phyloP scores from a whole-genome alignment of 176 grass and related monocot genomes.

The Tillandsia leiboldiana region DNA sequence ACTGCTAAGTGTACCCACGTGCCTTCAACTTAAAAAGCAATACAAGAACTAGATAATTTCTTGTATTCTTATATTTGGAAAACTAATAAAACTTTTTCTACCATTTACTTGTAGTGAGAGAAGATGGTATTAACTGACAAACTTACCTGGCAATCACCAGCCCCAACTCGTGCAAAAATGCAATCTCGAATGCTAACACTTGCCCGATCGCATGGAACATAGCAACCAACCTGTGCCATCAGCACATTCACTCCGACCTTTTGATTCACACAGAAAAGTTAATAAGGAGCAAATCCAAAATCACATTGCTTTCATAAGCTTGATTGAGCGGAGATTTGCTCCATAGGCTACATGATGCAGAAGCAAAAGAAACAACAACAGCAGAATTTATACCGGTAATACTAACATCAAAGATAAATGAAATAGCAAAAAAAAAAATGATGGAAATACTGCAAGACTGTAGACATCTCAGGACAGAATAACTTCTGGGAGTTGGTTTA shows the following conservation, averaged over 20 bases:
- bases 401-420: neutral
- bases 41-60: neutral
- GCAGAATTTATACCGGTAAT: neutral
- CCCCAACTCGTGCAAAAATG: conserved; percentile 99
- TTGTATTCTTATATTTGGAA: neutral
- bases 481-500: too few species aligned
- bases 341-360: conserved; percentile 9
- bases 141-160: conserved; percentile 97
- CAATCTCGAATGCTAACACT: conserved; percentile 88
- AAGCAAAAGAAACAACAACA: conserved; percentile 17
- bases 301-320: neutral
- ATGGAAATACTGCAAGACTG: too few species aligned
- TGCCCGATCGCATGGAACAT: conserved; percentile 79
- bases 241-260: conserved; percentile 89
- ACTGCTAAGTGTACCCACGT: neutral
- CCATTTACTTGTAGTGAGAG: neutral
- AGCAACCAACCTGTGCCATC: conserved; percentile 97
- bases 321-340: neutral
- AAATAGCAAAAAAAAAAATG: too few species aligned
- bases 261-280: neutral
- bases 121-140: conserved; percentile 2
- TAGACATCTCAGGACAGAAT: too few species aligned
- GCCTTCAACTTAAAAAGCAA: neutral
- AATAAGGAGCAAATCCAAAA: neutral
- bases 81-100: neutral